phyloP scores from a whole-genome alignment of 2,329 filamentous ascomycete genomes.

The Claviceps cyperi region DNA sequence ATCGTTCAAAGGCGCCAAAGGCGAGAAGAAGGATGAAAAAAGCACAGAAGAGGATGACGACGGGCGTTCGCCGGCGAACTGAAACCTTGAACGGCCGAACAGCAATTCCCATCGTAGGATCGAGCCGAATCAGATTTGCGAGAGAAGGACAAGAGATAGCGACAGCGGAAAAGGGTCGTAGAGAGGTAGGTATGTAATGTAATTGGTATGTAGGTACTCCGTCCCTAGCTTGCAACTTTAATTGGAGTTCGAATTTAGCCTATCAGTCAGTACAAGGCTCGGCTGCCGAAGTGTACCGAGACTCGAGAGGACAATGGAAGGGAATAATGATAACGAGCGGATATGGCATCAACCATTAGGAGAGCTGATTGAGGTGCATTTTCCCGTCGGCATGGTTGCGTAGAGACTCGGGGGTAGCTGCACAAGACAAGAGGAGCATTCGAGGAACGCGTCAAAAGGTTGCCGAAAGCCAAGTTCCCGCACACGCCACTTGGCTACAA shows the following conservation, averaged over 20 bases:
- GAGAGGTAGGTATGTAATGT: neutral
- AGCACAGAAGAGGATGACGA: neutral
- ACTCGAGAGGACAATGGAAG: neutral
- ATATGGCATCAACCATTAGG: neutral
- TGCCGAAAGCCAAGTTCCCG: neutral
- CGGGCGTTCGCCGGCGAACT: constrained; percentile 1
- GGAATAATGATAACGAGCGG: neutral
- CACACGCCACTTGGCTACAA: neutral
- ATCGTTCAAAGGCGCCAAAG: constrained; percentile 4
- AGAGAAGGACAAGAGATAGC: neutral
- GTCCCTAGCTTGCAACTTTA: no score
- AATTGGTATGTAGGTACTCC: no score
- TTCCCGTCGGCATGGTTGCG: neutral
- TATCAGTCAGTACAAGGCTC: neutral
- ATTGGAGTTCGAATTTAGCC: neutral
- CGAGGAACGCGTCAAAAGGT: neutral
- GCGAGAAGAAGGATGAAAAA: constrained; percentile 1
- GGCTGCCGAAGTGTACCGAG: neutral
- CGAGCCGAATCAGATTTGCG: neutral
- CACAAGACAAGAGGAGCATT: no score
- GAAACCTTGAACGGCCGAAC: constrained; percentile 5
- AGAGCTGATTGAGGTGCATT: neutral
- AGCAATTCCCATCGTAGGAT: constrained; percentile 4
- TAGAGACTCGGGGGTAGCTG: neutral
- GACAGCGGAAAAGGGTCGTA: neutral